These are phyloP conservation scores for Arthrobotrys conoides DNA, from an alignment of 2,329 filamentous ascomycete genomes.

Conservation along the genomic window DNA sequence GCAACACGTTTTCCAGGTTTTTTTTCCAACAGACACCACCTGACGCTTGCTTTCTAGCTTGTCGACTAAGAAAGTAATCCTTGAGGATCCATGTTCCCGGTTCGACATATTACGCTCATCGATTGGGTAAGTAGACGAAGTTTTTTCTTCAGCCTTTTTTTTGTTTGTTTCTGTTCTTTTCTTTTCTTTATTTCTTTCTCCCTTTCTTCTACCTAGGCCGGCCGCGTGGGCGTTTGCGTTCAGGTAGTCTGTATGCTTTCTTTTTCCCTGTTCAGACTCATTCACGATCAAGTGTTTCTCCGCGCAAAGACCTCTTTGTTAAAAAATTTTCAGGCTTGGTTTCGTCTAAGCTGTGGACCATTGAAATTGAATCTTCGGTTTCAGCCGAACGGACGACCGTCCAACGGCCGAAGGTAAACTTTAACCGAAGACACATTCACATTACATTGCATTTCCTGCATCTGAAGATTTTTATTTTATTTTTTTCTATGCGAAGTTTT, in stretches of 20 bases:
- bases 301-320: background rate
- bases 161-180: background rate
- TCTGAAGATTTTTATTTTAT: conserved; percentile 6
- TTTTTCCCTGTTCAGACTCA: background rate
- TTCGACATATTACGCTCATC: background rate
- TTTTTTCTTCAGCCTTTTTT: conserved; percentile 1
- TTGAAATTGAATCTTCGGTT: background rate
- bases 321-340: conserved; percentile 2
- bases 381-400: conserved; percentile 17
- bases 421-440: conserved; percentile 1
- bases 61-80: background rate
- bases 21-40: conserved; percentile 15
- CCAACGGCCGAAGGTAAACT: conserved; percentile 21
- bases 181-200: no score
- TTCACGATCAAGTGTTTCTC: background rate
- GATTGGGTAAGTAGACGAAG: conserved; percentile 1
- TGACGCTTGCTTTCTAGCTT: background rate
- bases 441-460: background rate
- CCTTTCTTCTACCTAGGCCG: background rate
- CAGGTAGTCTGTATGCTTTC: background rate
- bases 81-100: conserved; percentile 11
- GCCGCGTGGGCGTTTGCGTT: conserved; percentile 17
- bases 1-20: conserved; percentile 24
- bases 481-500: no score
- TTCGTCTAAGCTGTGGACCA: background rate